Base-by-base conservation (phyloP, 208 protist species). In the Trypanosoma brucei region DNA sequence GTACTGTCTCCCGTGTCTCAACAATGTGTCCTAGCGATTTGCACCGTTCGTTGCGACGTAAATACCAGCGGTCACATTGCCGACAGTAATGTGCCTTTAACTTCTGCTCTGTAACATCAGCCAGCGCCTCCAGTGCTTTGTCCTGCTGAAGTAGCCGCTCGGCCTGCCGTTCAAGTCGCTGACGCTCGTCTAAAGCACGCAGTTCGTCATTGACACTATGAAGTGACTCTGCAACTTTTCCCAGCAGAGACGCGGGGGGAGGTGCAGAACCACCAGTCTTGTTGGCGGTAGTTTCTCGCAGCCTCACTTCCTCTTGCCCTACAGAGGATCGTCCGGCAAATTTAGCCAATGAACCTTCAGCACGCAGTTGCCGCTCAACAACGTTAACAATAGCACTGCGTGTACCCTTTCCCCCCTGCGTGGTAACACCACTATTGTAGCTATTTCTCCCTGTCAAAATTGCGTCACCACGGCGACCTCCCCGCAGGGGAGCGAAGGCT, bases 1-100 rank as follows among this genome's bases (percentile, higher is more conserved):
- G 78, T 45, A 75, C 62, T 11, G 87, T 84, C 22, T 72, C 45
- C 39, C 60, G 71, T 53, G 65, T 40, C 70, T 86, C 76, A 3
- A 80, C 45, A 7, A 68, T 68, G 70, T 93, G 87, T 34, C 76
- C 66, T 38, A 72, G 70, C 57, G 71, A 69, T 36, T 75, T 64
- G 37, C 87, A 93, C 3, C 68, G 64, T 8, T 79, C 78, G 11
- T 84, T 83, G 31, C 65, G 72, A 39, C 66, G 61, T 8, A 61
- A 39, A 62, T 84, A 91, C 79, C 79, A 91, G 50, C 76, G 59
- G 34, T 78, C 63, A 73, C 87, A 93, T 36, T 50, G 62, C n/a
- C 75, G 62, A 70, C 87, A 93, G 69, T 81, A 89, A 53, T 77
- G 40, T 1, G 75, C 84, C 30, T 62, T 78, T 46, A 91, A 65